Evolutionary conservation across 2,329 filamentous ascomycete species (phyloP).

Genomic region (Beauveria sp.): DNA sequence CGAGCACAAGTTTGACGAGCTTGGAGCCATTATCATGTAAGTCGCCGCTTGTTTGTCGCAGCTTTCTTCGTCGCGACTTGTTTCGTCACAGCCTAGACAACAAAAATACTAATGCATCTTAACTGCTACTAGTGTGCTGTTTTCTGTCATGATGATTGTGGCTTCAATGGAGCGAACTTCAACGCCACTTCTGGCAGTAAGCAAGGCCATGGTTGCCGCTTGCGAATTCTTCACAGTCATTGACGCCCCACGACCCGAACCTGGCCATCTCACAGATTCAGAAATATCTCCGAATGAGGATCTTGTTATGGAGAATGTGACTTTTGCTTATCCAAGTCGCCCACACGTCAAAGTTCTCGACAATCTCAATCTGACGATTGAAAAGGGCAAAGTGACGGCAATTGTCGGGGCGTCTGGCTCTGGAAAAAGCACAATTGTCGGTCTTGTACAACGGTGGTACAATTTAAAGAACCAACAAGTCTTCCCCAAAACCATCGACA

Average conservation of each 20-base stretch:
- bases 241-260: constrained; percentile 35
- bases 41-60: constrained; percentile 14
- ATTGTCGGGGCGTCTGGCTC: constrained; percentile 67
- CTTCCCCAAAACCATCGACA: constrained; percentile 33
- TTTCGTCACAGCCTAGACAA: too few species aligned
- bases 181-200: constrained; percentile 48
- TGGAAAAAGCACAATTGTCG: constrained; percentile 69
- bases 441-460: constrained; percentile 66
- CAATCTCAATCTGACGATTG: constrained; percentile 48
- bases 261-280: constrained; percentile 28
- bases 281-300: constrained; percentile 31
- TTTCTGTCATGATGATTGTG: constrained; percentile 52
- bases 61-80: too few species aligned
- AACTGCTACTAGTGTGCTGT: constrained; percentile 33
- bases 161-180: constrained; percentile 50
- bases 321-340: constrained; percentile 64
- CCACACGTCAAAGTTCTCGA: constrained; percentile 58
- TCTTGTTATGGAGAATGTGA: constrained; percentile 50
- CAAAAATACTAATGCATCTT: background rate
- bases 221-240: constrained; percentile 51
- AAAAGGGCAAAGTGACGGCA: constrained; percentile 62
- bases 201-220: constrained; percentile 50
- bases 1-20: constrained; percentile 38
- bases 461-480: constrained; percentile 46
- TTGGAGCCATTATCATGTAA: constrained; percentile 50